These are phyloP conservation scores for Turritis glabra DNA, from an alignment of 345 rosid species.

Conservation along the genomic window DNA sequence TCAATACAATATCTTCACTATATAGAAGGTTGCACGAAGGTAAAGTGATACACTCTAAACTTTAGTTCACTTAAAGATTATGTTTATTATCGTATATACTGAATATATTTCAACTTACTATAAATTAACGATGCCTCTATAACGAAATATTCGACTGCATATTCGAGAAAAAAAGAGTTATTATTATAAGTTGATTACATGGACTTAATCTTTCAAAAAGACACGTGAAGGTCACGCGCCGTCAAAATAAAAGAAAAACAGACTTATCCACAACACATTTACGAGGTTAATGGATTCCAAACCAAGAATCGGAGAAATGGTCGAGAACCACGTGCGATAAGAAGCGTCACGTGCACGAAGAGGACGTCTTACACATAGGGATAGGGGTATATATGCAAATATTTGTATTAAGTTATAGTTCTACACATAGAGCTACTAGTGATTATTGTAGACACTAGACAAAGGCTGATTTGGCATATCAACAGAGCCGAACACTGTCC, in stretches of 20 bases:
- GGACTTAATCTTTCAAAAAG: background rate
- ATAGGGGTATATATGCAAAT: background rate
- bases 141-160: background rate
- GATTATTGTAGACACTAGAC: constrained; percentile 4
- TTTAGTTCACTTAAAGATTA: background rate
- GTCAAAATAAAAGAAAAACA: constrained; percentile 9
- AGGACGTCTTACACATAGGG: background rate
- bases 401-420: background rate
- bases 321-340: constrained; percentile 23
- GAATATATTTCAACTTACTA: background rate
- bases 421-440: background rate
- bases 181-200: too few species aligned
- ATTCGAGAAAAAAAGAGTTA: background rate
- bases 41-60: background rate
- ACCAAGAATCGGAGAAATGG: background rate
- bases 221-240: constrained; percentile 26
- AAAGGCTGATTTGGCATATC: constrained; percentile 3
- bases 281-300: constrained; percentile 23
- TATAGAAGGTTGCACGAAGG: constrained; percentile 12
- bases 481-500: constrained; percentile 2
- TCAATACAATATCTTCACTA: background rate
- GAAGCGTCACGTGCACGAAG: constrained; percentile 12
- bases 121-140: background rate
- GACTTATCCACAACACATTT: constrained; percentile 14
- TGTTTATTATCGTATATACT: background rate